Conservation (phyloP, 2,329 filamentous ascomycete species). For the Lasiodiplodia theobromae region DNA sequence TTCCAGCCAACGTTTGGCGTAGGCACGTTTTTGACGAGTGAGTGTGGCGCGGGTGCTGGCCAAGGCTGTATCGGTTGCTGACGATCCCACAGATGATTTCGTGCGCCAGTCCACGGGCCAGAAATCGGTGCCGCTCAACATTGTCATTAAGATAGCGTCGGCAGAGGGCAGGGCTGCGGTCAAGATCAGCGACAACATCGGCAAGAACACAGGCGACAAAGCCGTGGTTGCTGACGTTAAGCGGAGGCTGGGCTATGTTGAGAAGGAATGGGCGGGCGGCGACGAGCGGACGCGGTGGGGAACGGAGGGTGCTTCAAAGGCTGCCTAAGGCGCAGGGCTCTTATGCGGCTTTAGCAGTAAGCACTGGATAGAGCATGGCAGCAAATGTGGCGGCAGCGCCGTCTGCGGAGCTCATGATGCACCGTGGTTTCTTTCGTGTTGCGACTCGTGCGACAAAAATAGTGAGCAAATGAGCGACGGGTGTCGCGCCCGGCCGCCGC, state of each 20-base stretch:
- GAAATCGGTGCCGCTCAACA: slow-evolving; percentile 92
- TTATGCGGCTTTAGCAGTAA: slow-evolving; percentile 8
- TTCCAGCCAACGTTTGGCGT: slow-evolving; percentile 92
- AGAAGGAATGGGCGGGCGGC: slow-evolving; percentile 81
- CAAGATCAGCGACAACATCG: slow-evolving; percentile 87
- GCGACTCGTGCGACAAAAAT: slow-evolving; percentile 28
- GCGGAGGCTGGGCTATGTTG: slow-evolving; percentile 81
- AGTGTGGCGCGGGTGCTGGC: slow-evolving; percentile 35
- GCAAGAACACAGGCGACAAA: slow-evolving; percentile 93
- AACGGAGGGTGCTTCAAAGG: slow-evolving; percentile 18
- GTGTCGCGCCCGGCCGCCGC: slow-evolving; percentile 9
- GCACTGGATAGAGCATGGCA: slow-evolving; percentile 19
- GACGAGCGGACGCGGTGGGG: slow-evolving; percentile 88
- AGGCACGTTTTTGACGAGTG: slow-evolving; percentile 90
- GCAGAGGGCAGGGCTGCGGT: slow-evolving; percentile 82
- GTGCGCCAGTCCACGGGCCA: slow-evolving; percentile 67
- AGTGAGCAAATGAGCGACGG: slow-evolving; percentile 17
- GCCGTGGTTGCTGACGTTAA: slow-evolving; percentile 83
- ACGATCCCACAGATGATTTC: slow-evolving; percentile 73
- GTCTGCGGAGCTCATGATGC: slow-evolving; percentile 23
- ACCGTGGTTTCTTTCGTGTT: slow-evolving; percentile 20
- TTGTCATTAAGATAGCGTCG: slow-evolving; percentile 95
- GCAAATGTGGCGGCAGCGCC: background rate
- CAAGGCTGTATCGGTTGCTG: slow-evolving; percentile 23
- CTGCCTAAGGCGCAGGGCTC: slow-evolving; percentile 3